These are phyloP conservation scores for Xylaria venustula DNA, from an alignment of 495 filamentous ascomycete genomes.

Conservation along the genomic window DNA sequence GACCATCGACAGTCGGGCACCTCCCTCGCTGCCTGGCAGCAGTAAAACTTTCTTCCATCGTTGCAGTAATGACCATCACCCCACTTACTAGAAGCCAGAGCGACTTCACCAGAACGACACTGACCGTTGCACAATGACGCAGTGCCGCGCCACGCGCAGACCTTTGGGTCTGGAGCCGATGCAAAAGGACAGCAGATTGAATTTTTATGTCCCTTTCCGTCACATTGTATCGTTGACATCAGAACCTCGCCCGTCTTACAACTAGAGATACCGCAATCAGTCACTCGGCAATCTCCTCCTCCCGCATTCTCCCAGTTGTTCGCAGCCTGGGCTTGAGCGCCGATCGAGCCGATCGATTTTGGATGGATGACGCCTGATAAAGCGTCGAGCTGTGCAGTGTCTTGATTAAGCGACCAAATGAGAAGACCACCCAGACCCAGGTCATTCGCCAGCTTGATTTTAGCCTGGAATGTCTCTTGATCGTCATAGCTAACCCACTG, in stretches of 20 bases:
- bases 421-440: constrained; percentile 28
- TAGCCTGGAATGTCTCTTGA: constrained; percentile 38
- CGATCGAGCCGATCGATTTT: neutral
- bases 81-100: neutral
- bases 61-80: neutral
- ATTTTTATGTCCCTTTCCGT: neutral
- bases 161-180: neutral
- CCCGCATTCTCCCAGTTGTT: neutral
- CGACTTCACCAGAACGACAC: neutral
- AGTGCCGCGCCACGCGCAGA: no score
- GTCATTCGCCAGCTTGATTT: constrained; percentile 39
- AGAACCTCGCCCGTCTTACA: constrained; percentile 5
- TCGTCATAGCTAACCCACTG: constrained; percentile 35
- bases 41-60: neutral
- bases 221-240: neutral
- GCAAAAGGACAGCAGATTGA: neutral
- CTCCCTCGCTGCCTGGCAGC: neutral
- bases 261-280: constrained; percentile 7
- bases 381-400: constrained; percentile 15
- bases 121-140: neutral
- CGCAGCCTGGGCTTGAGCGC: neutral
- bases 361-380: constrained; percentile 7
- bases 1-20: neutral
- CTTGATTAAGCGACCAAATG: constrained; percentile 37
- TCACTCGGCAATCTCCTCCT: constrained; percentile 1